These are phyloP conservation scores for Colletotrichum eremochloae DNA, from an alignment of 2,329 filamentous ascomycete species.

Conservation along the genomic window DNA sequence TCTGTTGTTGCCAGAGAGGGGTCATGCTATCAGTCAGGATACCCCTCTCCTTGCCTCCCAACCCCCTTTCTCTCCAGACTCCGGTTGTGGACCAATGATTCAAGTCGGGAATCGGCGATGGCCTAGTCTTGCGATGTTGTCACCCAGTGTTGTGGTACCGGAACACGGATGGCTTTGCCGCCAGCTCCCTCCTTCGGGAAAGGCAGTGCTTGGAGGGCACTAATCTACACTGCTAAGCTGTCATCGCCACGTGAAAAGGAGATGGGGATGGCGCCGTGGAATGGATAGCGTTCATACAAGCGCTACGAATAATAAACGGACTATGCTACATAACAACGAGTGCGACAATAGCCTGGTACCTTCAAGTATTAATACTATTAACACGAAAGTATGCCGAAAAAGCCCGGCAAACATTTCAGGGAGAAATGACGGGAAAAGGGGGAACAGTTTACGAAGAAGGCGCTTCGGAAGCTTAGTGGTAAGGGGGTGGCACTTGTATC, in stretches of 20 bases:
- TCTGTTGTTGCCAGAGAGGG: no score
- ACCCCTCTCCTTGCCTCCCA: no score
- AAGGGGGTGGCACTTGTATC: neutral
- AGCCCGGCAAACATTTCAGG: neutral
- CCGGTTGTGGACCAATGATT: neutral
- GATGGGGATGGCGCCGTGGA: neutral
- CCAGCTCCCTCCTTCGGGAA: neutral
- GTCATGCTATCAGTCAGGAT: neutral
- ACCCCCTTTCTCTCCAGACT: neutral
- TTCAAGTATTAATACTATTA: neutral
- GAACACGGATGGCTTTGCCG: neutral
- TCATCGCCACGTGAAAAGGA: neutral
- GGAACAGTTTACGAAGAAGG: neutral
- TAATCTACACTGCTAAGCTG: neutral
- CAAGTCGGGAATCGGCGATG: slow-evolving; percentile 2
- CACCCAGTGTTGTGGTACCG: neutral
- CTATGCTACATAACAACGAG: neutral
- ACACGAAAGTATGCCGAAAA: neutral
- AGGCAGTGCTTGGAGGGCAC: neutral
- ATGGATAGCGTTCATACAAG: neutral
- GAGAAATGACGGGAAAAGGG: neutral
- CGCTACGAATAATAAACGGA: neutral
- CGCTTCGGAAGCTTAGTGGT: neutral
- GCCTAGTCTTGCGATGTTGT: neutral
- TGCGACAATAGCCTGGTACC: neutral